These are phyloP conservation scores for Suillus paluster DNA, from an alignment of 768 basidiomycete genomes.

Conservation along the genomic window DNA sequence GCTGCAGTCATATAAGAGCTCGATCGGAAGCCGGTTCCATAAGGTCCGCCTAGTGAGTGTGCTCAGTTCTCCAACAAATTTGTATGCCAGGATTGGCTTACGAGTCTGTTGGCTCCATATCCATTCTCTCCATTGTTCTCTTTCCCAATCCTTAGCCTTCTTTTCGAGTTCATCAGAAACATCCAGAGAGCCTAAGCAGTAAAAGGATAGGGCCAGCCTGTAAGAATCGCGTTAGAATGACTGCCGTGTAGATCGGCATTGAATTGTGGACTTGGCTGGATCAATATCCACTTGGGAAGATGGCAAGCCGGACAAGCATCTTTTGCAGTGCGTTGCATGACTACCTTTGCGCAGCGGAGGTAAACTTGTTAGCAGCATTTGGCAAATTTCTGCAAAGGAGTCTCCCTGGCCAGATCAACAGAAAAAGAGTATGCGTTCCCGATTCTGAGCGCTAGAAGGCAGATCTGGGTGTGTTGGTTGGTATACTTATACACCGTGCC, in stretches of 20 bases:
- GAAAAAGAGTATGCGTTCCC: neutral
- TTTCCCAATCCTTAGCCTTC: constrained; percentile 54
- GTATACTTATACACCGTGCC: neutral
- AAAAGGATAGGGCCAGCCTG: constrained; percentile 87
- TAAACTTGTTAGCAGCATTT: constrained; percentile 8
- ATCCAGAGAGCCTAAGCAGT: constrained; percentile 86
- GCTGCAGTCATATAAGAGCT: constrained; percentile 68
- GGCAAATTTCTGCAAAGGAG: neutral
- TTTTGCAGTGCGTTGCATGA: constrained; percentile 67
- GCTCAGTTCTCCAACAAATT: constrained; percentile 11
- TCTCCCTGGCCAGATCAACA: neutral
- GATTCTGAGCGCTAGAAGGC: neutral
- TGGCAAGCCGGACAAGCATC: constrained; percentile 76
- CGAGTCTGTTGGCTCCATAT: constrained; percentile 87
- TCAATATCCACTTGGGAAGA: constrained; percentile 70
- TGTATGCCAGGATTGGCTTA: constrained; percentile 29
- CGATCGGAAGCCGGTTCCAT: constrained; percentile 75
- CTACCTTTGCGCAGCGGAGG: constrained; percentile 45
- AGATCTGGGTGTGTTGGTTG: neutral
- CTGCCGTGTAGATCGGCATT: constrained; percentile 18
- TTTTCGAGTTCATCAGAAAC: constrained; percentile 56
- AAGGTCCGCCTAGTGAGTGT: constrained; percentile 48
- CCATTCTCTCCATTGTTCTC: constrained; percentile 77
- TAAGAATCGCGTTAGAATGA: constrained; percentile 12
- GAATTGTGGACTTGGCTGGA: constrained; percentile 60